Evolutionary conservation across 352 stramenopile genomes (phyloP), one percentile per base, ranked within the genome.

Genomic region (Phytopythium litorale): DNA sequence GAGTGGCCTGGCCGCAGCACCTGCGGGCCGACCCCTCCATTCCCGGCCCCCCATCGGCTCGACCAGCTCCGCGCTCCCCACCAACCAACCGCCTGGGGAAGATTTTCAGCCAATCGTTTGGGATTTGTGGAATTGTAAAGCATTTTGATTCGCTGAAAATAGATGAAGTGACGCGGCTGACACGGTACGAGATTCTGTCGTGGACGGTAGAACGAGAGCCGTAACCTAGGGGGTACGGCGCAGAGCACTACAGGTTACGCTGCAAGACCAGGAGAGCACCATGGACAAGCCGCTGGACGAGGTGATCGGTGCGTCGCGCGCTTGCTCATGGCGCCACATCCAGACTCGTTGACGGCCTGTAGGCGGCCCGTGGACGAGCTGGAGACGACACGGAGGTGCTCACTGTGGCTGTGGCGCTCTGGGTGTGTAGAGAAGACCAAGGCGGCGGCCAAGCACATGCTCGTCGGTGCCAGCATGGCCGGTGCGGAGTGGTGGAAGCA

Each of bases 391-490:
- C n/a, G 25, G 9, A 7, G 42, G n/a, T 37, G 28, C 28, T 54
- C 16, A 52, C 23, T 9, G 23, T 54, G 48, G 33, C 23, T 2
- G 46, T 35, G 46, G 21, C 18, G 32, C 11, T 13, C 28, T 7
- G 23, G 11, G 5, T 5, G 53, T 32, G 48, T 53, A 89, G 83
- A 80, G 19, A 92, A 92, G 63, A 73, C 73, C 45, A 92, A 91
- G 73, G 65, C 45, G 19, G 75, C 81, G 37, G 72, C 81, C 32
- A 88, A 87, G 65, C 75, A 76, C 70, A 89, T 92, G 83, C 74
- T 92, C 40, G 66, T 75, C 9, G 83, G 83, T 30, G 81, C 76
- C 32, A 79, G 65, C 48, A 68, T 91, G 65, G 70, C 76, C 21
- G 81, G 74, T 79, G 32, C 15, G 61, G 37, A 9, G 9, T 15